Percentiles rank a stretch among this genome's conserved stretches.
phyloP scores from a whole-genome alignment of 78 protist genomes.

The Cyanophora paradoxa region DNA sequence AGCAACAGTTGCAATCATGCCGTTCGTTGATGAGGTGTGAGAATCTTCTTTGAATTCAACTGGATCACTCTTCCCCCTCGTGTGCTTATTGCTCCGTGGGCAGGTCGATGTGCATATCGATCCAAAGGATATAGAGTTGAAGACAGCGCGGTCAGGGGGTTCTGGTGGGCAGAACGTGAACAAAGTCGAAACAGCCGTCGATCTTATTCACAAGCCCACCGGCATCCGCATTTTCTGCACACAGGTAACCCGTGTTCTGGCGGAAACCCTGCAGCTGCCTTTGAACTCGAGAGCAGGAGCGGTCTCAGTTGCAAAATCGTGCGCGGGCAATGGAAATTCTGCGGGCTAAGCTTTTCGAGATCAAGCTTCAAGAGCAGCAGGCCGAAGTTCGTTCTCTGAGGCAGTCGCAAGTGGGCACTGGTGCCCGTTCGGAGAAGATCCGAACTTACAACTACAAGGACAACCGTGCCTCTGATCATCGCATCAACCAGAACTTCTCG shows the following conservation, averaged over 20 bases:
- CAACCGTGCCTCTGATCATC: neutral
- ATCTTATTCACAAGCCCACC: conserved; percentile 35
- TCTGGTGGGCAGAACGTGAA: neutral
- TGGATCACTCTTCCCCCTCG: neutral
- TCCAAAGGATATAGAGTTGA: conserved; percentile 2
- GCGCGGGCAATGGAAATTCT: conserved; percentile 27
- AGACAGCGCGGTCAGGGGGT: neutral
- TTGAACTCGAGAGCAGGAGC: no score
- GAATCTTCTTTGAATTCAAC: neutral
- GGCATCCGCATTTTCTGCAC: conserved; percentile 30
- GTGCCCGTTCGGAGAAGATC: conserved; percentile 37
- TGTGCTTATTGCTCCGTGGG: neutral
- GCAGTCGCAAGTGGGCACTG: conserved; percentile 27
- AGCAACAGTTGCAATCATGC: conserved; percentile 42
- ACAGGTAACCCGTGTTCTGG: no score
- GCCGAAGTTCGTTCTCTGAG: neutral
- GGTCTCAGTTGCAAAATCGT: conserved; percentile 31
- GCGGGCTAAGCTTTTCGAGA: conserved; percentile 12
- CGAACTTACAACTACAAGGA: conserved; percentile 48
- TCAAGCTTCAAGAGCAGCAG: conserved; percentile 10
- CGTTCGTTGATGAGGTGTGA: neutral
- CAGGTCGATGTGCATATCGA: conserved; percentile 18
- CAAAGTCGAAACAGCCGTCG: conserved; percentile 33
- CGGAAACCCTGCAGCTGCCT: no score
- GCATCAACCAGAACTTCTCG: neutral